phyloP scores from a whole-genome alignment of 352 stramenopile species.

The Globisporangium nodosum region DNA sequence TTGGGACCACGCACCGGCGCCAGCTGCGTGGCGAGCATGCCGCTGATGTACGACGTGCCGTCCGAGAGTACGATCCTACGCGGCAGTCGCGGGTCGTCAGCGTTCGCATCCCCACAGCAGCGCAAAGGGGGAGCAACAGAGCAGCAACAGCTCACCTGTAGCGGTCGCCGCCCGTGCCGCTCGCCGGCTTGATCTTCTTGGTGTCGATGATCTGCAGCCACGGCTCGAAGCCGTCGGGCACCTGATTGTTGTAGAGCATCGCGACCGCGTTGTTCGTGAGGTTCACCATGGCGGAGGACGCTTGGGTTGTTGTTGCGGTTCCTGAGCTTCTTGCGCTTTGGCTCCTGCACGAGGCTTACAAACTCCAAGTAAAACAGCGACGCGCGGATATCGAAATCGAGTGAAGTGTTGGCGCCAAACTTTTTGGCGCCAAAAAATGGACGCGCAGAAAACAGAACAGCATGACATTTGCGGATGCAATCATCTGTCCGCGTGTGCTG shows the following conservation, averaged over 20 bases:
- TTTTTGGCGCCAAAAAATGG: too few relatives aligned
- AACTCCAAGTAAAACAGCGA: too few relatives aligned
- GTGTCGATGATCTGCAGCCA: slow-evolving; percentile 87
- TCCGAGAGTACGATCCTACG: slow-evolving; percentile 75
- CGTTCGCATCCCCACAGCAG: background rate
- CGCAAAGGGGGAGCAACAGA: background rate
- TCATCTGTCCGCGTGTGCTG: too few relatives aligned
- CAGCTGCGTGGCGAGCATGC: slow-evolving; percentile 82
- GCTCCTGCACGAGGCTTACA: too few relatives aligned
- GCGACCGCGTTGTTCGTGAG: slow-evolving; percentile 78
- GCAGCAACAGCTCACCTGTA: slow-evolving; percentile 35
- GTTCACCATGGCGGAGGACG: slow-evolving; percentile 56
- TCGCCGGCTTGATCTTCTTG: slow-evolving; percentile 85
- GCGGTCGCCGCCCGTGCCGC: slow-evolving; percentile 61
- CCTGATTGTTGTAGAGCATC: slow-evolving; percentile 84
- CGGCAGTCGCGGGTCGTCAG: background rate
- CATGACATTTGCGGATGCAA: too few relatives aligned
- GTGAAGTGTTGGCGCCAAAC: too few relatives aligned
- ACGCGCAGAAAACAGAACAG: too few relatives aligned
- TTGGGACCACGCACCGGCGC: slow-evolving; percentile 37
- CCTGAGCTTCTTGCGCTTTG: too few relatives aligned
- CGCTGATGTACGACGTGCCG: slow-evolving; percentile 75
- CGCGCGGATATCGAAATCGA: too few relatives aligned
- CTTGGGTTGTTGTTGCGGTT: background rate
- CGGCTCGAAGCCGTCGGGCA: slow-evolving; percentile 79